Base-by-base conservation (phyloP, 139 green algal species). In the Deuterostichococcus epilithicus region DNA sequence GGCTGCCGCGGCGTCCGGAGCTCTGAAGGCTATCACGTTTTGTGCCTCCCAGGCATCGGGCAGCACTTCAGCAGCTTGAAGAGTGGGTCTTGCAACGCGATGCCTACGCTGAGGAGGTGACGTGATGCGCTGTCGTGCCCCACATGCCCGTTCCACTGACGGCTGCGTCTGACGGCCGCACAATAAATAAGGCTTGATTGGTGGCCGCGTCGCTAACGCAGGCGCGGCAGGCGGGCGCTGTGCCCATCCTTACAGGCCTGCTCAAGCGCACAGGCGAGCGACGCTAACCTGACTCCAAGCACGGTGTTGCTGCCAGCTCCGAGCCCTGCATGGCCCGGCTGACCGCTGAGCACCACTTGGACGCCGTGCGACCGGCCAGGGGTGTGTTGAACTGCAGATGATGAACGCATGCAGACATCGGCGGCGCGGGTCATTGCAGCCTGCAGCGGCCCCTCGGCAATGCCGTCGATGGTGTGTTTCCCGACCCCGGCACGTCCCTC, bases 401-500 rank as follows among this genome's bases (percentile, higher is more conserved):
- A 92, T 73, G 30, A 38, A 28, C 1, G 13, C 30, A 28, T 42
- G 35, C 88, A 0, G 72, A 65, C 34, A 80, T 5, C 8, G 52
- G 52, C 52, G 6, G 58, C 58, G 37, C 59, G 44, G 42, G 35
- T 90, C 63, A 91, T 95, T 34, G 74, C 86, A 0, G 78, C 79
- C 1, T 93, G 88, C 82, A 89, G 83, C 58, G 91, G 91, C 15
- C 83, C 82, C 18, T 79, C 88, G 74, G 85, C 90, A 25, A 81
- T 77, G 26, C 85, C 80, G 6, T 80, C 83, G 32, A 89, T 90
- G 83, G 87, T 92, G 34, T 1, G 78, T 32, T 73, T 34, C 6
- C 67, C 8, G n/a, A n/a, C n/a, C n/a, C n/a, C n/a, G n/a, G n/a
- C n/a, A n/a, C n/a, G n/a, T n/a, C n/a, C n/a, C n/a, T n/a, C n/a